Percentiles rank a stretch among this genome's conserved stretches.
Evolutionary conservation across 306 rosid species (phyloP).

Genomic region (Lotus japonicus): DNA sequence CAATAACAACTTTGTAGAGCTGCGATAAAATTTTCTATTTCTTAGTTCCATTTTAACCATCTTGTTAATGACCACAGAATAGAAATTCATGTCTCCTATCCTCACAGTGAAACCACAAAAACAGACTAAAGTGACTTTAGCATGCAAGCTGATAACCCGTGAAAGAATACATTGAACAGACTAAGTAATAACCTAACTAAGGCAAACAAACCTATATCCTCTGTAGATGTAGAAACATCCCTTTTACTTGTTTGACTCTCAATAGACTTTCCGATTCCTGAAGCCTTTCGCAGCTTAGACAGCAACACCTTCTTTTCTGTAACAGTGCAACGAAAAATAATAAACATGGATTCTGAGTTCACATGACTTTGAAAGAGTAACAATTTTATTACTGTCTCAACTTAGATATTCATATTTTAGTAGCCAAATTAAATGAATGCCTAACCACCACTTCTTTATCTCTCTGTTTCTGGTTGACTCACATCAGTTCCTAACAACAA

Average conservation of each 20-base stretch:
- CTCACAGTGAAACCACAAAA: not conserved
- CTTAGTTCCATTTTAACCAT: not conserved
- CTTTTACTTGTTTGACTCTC: slow-evolving; percentile 45
- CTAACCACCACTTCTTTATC: not conserved
- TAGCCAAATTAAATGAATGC: not conserved
- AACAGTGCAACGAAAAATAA: slow-evolving; percentile 22
- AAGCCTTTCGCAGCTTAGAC: slow-evolving; percentile 77
- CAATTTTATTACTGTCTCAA: not conserved
- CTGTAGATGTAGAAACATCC: slow-evolving; percentile 76
- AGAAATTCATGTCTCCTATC: slow-evolving; percentile 1
- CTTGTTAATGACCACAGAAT: not conserved
- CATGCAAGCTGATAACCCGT: not conserved
- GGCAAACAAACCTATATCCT: slow-evolving; percentile 67
- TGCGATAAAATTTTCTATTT: not conserved
- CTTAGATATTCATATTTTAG: not conserved
- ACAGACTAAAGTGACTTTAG: slow-evolving; percentile 1
- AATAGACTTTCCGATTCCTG: slow-evolving; percentile 43
- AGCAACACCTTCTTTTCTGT: slow-evolving; percentile 87
- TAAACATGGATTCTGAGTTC: slow-evolving; percentile 11
- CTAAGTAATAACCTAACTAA: not conserved
- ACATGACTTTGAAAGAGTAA: not conserved
- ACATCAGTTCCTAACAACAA: no score
- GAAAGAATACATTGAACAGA: not conserved
- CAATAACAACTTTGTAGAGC: not conserved
- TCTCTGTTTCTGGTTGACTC: no score